Conservation (phyloP, 169 alveolate species). For the Amoebophrya sp. region DNA sequence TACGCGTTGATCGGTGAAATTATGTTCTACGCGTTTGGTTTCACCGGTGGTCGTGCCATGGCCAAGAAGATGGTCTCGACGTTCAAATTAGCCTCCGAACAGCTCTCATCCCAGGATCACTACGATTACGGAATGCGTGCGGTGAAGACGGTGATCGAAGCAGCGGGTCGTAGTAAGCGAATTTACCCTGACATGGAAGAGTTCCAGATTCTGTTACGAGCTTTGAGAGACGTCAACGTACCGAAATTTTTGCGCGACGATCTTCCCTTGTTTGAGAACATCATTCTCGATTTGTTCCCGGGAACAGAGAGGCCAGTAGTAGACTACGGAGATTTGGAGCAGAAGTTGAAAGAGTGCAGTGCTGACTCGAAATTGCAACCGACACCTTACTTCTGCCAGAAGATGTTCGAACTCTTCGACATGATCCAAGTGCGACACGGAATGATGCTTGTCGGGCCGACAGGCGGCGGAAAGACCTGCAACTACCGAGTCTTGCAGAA, state of each 20-base stretch:
- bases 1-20: conserved; percentile 82
- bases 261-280: conserved; percentile 85
- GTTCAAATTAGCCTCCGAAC: conserved; percentile 80
- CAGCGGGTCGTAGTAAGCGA: conserved; percentile 67
- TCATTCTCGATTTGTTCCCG: conserved; percentile 71
- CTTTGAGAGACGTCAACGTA: conserved; percentile 86
- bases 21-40: conserved; percentile 90
- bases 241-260: conserved; percentile 87
- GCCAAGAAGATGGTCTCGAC: conserved; percentile 60
- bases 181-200: background rate
- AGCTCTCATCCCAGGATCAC: conserved; percentile 79
- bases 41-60: conserved; percentile 45
- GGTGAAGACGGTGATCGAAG: conserved; percentile 83
- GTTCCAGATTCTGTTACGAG: conserved; percentile 53
- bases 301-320: conserved; percentile 37
- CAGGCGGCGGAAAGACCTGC: conserved; percentile 92
- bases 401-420: conserved; percentile 82
- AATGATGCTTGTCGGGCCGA: conserved; percentile 89
- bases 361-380: conserved; percentile 66
- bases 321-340: conserved; percentile 66
- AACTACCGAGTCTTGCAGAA: conserved; percentile 67
- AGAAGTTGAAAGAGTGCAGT: conserved; percentile 57
- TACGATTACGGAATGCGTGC: conserved; percentile 97
- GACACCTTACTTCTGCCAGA: conserved; percentile 67
- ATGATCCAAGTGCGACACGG: conserved; percentile 91